Evolutionary conservation across 106 monocot genomes (phyloP), one percentile per base, ranked within the genome.

Genomic region (Dioscorea zingiberensis): DNA sequence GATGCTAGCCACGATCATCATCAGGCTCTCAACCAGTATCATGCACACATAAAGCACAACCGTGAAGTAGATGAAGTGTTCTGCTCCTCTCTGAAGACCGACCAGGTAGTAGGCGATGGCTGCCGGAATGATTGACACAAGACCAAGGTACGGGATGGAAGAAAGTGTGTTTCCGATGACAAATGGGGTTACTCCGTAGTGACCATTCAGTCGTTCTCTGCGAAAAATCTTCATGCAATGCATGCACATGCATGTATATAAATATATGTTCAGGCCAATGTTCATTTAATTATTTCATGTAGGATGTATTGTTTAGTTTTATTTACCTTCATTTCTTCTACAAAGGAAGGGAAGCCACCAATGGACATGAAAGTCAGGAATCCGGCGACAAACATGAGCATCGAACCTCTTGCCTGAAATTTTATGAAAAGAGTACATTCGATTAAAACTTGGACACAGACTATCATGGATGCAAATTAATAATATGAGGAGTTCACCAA

Each of bases 1-100:
- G 22, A 87, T 32, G 66, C 84, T 87, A 0, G 91, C 91, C 2
- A 92, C 91, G 27, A 87, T 87, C 91, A 92, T 92, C 91, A 92
- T 92, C 23, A 92, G 58, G 60, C 91, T 76, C 60, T 92, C 91
- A 4, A 92, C 91, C 0, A 92, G 63, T 71, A 87, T 73, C 87
- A 92, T 80, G 66, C 76, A 76, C 18, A 58, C 48, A 71, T 78
- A 87, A 0, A 92, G 74, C 19, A 87, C 78, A 3, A 82, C 63
- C 5, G 74, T 68, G 65, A 92, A 92, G 77, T 77, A 92, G 54
- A 59, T 30, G 56, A 84, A 92, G 69, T 87, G 91, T 26, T 78
- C 79, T 4, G 70, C 2, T 8, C 64, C 19, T 4, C 55, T 63
- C 47, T 87, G 84, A 12, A 92, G 81, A 32, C 84, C 87, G n/a